Evolutionary conservation across 2,329 filamentous ascomycete species (phyloP).

Genomic region (Xenoacremonium recifei): DNA sequence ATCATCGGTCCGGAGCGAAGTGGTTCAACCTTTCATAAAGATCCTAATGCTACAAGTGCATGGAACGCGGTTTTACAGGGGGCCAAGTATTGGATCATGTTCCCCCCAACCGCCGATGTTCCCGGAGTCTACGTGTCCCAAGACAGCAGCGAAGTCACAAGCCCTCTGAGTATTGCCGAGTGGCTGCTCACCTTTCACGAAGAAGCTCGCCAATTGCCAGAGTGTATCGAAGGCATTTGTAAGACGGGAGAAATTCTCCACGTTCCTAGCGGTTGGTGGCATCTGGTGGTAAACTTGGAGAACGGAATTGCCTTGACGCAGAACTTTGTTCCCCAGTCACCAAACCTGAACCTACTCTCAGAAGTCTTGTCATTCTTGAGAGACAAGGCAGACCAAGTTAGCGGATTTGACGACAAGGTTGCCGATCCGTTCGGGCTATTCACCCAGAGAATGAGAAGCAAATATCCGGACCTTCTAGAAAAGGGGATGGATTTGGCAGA

Average conservation of each 20-base stretch:
- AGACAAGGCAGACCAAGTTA: slow-evolving; percentile 82
- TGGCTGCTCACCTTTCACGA: slow-evolving; percentile 90
- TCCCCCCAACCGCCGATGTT: slow-evolving; percentile 74
- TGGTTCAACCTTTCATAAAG: slow-evolving; percentile 93
- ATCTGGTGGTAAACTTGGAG: slow-evolving; percentile 88
- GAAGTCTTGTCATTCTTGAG: slow-evolving; percentile 78
- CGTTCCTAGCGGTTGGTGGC: slow-evolving; percentile 95
- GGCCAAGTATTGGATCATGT: slow-evolving; percentile 99
- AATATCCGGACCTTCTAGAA: slow-evolving; percentile 66
- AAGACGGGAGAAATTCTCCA: slow-evolving; percentile 81
- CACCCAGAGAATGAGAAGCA: slow-evolving; percentile 60
- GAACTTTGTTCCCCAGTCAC: slow-evolving; percentile 80
- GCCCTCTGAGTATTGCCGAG: slow-evolving; percentile 92
- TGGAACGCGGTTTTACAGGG: slow-evolving; percentile 94
- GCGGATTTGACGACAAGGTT: slow-evolving; percentile 75
- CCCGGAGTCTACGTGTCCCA: slow-evolving; percentile 88
- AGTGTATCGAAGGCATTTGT: slow-evolving; percentile 85
- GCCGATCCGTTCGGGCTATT: slow-evolving; percentile 75
- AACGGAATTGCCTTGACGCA: slow-evolving; percentile 87
- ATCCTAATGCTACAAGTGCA: slow-evolving; percentile 70
- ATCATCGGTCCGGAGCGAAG: slow-evolving; percentile 86
- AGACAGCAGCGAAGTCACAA: slow-evolving; percentile 91
- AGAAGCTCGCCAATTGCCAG: slow-evolving; percentile 71
- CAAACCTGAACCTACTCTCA: slow-evolving; percentile 55
- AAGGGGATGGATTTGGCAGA: slow-evolving; percentile 65